phyloP scores from a whole-genome alignment of 345 rosid species.

The Eucalyptus globulus region DNA sequence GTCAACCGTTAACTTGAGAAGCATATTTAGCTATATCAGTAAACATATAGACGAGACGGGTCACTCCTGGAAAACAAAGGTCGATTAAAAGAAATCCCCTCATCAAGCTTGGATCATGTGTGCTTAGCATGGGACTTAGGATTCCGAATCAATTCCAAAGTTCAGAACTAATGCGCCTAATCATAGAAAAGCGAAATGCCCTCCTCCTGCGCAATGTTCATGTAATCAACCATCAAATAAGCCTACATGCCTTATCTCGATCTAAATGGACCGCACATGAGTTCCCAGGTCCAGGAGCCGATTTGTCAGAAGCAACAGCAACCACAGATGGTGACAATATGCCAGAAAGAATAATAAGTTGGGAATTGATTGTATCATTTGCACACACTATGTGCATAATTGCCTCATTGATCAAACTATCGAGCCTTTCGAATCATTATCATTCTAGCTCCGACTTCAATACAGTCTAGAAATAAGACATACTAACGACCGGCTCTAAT shows the following conservation, averaged over 20 bases:
- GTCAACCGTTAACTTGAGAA: not conserved
- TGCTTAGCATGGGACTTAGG: not conserved
- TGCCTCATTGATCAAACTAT: not conserved
- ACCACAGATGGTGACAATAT: not conserved
- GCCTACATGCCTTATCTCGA: not conserved
- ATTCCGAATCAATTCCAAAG: not conserved
- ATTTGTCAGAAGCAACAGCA: not conserved
- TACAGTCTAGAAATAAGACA: not conserved
- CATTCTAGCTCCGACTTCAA: rapidly evolving
- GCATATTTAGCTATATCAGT: not conserved
- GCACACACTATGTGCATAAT: not conserved
- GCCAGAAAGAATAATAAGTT: not conserved
- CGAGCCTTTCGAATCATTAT: not conserved
- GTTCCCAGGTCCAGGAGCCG: not conserved
- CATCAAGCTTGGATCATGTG: not conserved
- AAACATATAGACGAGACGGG: not conserved
- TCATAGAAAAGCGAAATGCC: not conserved
- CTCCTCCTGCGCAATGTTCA: not conserved
- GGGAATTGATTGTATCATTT: not conserved
- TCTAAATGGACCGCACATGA: not conserved
- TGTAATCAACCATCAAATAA: not conserved
- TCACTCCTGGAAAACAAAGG: not conserved
- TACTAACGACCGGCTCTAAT: not conserved
- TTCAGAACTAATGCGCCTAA: not conserved
- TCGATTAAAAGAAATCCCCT: not conserved